phyloP scores from a whole-genome alignment of 192 early-diverging fungal species.

The Mycoemilia scoparia region DNA sequence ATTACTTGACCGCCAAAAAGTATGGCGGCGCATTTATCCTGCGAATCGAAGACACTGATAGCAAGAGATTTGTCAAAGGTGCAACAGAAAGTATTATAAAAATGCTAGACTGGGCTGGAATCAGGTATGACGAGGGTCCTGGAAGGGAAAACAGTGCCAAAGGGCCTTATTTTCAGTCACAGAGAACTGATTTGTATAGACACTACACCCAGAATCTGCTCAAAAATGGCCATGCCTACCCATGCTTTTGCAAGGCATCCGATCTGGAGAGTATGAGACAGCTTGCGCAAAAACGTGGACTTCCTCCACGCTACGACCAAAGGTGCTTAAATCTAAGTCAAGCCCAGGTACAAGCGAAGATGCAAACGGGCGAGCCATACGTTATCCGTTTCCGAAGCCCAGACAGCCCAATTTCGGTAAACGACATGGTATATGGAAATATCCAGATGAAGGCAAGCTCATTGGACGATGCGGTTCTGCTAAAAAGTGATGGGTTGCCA shows the following conservation, averaged over 20 bases:
- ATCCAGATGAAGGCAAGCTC: conserved; percentile 48
- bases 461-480: conserved; percentile 73
- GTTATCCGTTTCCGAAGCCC: conserved; percentile 53
- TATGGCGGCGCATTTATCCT: conserved; percentile 59
- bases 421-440: conserved; percentile 59
- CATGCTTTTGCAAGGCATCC: conserved; percentile 70
- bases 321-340: conserved; percentile 51
- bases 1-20: conserved; percentile 64
- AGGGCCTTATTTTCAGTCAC: conserved; percentile 65
- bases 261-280: conserved; percentile 41
- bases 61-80: conserved; percentile 52
- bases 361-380: conserved; percentile 34
- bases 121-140: conserved; percentile 64
- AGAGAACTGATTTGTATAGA: conserved; percentile 53
- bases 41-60: conserved; percentile 90
- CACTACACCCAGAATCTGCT: conserved; percentile 45
- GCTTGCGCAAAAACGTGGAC: conserved; percentile 32
- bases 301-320: conserved; percentile 54
- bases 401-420: conserved; percentile 24
- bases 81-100: conserved; percentile 47
- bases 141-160: conserved; percentile 27
- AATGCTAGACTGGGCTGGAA: conserved; percentile 54
- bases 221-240: conserved; percentile 54
- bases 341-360: conserved; percentile 42
- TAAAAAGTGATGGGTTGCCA: conserved; percentile 83